phyloP scores from a whole-genome alignment of 2,329 filamentous ascomycete genomes.

The Coniochaeta sp. region DNA sequence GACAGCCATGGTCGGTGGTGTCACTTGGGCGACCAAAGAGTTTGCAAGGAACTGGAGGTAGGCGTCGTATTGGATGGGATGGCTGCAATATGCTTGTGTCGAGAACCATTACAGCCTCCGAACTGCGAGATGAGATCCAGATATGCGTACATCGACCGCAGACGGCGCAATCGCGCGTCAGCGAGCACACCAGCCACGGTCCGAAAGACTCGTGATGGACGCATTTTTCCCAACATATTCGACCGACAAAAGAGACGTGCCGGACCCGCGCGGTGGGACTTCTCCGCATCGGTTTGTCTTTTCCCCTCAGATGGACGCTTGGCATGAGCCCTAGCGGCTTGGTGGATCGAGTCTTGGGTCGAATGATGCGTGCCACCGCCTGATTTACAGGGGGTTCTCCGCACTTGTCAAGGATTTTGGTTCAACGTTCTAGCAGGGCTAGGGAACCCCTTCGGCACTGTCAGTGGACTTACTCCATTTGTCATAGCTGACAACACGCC shows the following conservation, averaged over 20 bases:
- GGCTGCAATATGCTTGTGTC: neutral
- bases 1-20: neutral
- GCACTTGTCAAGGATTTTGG: neutral
- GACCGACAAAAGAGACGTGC: neutral
- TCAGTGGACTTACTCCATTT: neutral
- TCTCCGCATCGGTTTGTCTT: neutral
- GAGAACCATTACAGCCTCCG: neutral
- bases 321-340: neutral
- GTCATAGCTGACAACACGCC: neutral
- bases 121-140: neutral
- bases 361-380: neutral
- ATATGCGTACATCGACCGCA: neutral
- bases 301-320: neutral
- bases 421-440: neutral
- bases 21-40: neutral
- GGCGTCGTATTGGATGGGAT: neutral
- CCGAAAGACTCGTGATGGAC: neutral
- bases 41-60: neutral
- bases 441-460: neutral
- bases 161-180: neutral
- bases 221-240: neutral
- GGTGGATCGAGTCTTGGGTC: neutral
- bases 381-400: neutral
- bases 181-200: neutral
- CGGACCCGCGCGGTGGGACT: neutral